Conservation (phyloP, 78 protist genomes). For the Cavenderia fasciculata region DNA sequence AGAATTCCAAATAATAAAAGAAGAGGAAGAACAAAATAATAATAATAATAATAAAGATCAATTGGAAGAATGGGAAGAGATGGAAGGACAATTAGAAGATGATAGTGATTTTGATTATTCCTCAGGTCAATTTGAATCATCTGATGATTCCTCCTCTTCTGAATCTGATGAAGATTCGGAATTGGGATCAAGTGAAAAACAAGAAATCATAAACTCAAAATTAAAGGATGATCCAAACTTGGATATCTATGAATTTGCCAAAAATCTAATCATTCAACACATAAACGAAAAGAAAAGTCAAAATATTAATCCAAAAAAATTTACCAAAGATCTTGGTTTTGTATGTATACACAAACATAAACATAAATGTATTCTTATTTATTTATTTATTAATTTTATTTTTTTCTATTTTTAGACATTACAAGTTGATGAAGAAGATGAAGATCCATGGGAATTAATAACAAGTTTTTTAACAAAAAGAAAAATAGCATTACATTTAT, state of each 20-base stretch:
- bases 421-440: constrained; percentile 34
- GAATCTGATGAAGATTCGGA: too few relatives aligned
- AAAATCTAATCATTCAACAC: constrained; percentile 11
- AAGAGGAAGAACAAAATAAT: too few relatives aligned
- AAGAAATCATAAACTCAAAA: background rate
- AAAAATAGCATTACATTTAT: constrained; percentile 57
- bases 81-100: background rate
- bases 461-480: constrained; percentile 57
- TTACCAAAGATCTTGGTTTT: constrained; percentile 66
- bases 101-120: background rate
- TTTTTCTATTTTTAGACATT: background rate
- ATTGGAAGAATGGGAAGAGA: background rate
- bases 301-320: constrained; percentile 35
- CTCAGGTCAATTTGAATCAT: background rate
- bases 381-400: too few relatives aligned
- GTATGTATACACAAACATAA: too few relatives aligned
- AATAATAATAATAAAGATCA: background rate
- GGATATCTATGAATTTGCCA: constrained; percentile 30
- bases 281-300: constrained; percentile 6
- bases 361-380: too few relatives aligned
- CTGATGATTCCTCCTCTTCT: too few relatives aligned
- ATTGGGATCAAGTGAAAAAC: background rate
- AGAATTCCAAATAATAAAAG: too few relatives aligned
- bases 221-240: background rate
- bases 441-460: constrained; percentile 74